These are phyloP conservation scores for Ustilago curta DNA, from an alignment of 1,284 basidiomycete species.

Conservation along the genomic window DNA sequence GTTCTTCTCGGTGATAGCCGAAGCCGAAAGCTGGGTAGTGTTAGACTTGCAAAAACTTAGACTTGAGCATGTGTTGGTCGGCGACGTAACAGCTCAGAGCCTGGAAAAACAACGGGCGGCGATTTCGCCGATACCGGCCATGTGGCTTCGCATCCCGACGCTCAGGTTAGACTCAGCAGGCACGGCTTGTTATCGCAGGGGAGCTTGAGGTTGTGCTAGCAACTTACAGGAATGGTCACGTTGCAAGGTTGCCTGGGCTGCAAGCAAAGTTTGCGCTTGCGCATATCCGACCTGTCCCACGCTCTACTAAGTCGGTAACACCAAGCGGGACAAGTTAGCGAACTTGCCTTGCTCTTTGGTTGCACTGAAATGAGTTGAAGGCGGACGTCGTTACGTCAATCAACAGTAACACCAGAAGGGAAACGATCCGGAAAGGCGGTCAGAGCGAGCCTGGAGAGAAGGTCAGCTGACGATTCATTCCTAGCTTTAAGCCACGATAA, in stretches of 20 bases:
- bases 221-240: not conserved
- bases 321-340: not conserved
- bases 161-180: too few species aligned
- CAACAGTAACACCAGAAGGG: not conserved
- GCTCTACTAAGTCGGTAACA: not conserved
- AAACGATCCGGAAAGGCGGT: conserved; percentile 1
- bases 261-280: not conserved
- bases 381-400: too few species aligned
- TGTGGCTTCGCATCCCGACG: not conserved
- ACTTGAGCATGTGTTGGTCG: too few species aligned
- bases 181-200: not conserved
- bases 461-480: not conserved
- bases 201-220: not conserved
- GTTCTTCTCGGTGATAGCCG: conserved; percentile 48
- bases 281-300: conserved; percentile 5
- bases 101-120: not conserved
- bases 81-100: conserved; percentile 2
- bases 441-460: not conserved
- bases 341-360: too few species aligned
- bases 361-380: too few species aligned
- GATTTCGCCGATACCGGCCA: conserved; percentile 12
- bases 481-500: not conserved
- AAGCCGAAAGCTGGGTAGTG: not conserved
- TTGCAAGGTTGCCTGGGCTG: too few species aligned
- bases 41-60: not conserved